A percentile compares a stretch with the other conserved stretches of the same genome.
Conservation (phyloP, 768 basidiomycete genomes). For the Kwoniella mangroviensis region DNA sequence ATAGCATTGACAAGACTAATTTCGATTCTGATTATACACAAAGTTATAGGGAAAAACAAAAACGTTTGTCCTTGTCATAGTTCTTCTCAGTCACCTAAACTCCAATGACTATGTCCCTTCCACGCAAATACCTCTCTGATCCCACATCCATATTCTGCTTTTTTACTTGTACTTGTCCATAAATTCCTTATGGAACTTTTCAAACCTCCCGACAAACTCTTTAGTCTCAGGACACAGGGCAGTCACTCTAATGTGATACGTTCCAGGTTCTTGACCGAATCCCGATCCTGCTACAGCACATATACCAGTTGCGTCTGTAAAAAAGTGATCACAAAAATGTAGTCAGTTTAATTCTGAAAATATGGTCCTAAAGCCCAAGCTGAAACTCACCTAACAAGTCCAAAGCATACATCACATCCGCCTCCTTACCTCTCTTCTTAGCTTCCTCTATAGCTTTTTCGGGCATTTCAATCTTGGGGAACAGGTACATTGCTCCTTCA, state of each 20-base stretch:
- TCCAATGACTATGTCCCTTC: not conserved
- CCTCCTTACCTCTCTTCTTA: conserved; percentile 70
- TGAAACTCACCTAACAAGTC: conserved; percentile 70
- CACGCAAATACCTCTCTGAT: not conserved
- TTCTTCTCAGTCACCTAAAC: not conserved
- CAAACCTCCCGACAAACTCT: conserved; percentile 84
- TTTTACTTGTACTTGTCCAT: conserved; percentile 59
- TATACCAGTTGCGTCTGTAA: conserved; percentile 63
- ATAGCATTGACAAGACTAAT: too few relatives aligned
- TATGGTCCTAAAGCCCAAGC: too few relatives aligned
- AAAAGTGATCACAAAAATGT: too few relatives aligned
- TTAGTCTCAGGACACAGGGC: conserved; percentile 94
- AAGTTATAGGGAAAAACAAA: too few relatives aligned
- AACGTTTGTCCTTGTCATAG: too few relatives aligned
- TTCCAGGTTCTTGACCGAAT: conserved; percentile 89
- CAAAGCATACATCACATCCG: conserved; percentile 88
- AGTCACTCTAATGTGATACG: conserved; percentile 89
- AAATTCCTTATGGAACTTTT: conserved; percentile 72
- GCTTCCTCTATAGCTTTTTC: conserved; percentile 75
- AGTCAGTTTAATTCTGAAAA: too few relatives aligned
- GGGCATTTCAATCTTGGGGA: conserved; percentile 79
- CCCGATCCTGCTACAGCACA: conserved; percentile 92
- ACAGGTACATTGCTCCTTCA: conserved; percentile 90
- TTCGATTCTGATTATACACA: too few relatives aligned
- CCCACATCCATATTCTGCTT: not conserved